phyloP scores from a whole-genome alignment of 2,329 filamentous ascomycete species.

The Coniella vitis region DNA sequence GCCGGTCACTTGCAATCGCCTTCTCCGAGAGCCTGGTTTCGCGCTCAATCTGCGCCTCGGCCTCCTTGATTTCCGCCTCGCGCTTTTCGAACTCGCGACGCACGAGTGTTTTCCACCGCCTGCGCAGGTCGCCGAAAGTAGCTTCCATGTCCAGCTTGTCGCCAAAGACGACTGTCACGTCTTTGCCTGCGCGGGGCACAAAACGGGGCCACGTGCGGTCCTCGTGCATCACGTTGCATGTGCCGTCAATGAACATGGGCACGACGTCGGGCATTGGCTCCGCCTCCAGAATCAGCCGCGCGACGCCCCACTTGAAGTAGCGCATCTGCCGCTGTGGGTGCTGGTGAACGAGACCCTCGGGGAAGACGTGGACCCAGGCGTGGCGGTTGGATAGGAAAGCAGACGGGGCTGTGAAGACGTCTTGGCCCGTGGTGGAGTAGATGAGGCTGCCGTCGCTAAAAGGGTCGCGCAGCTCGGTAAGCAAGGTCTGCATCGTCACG shows the following conservation, averaged over 20 bases:
- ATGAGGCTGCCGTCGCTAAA: constrained; percentile 41
- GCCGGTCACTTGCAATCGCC: constrained; percentile 3
- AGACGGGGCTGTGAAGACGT: constrained; percentile 65
- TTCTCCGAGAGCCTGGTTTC: neutral
- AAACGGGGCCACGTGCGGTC: constrained; percentile 72
- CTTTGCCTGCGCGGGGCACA: constrained; percentile 66
- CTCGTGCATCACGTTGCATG: constrained; percentile 84
- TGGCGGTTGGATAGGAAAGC: constrained; percentile 62
- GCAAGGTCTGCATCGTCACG: constrained; percentile 15
- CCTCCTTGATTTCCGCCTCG: constrained; percentile 21
- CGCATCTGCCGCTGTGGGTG: constrained; percentile 71
- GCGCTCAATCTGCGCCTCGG: constrained; percentile 1
- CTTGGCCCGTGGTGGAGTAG: constrained; percentile 61
- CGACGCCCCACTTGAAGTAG: constrained; percentile 98
- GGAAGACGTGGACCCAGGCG: constrained; percentile 92
- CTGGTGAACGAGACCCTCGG: constrained; percentile 92
- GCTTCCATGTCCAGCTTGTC: constrained; percentile 66
- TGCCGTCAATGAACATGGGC: constrained; percentile 91
- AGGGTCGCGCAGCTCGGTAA: constrained; percentile 32
- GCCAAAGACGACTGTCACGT: constrained; percentile 70
- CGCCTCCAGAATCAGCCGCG: constrained; percentile 82
- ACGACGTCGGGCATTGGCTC: constrained; percentile 83
- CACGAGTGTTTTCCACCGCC: constrained; percentile 65
- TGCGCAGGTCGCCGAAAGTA: constrained; percentile 71
- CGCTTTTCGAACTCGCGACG: constrained; percentile 43